Percentiles rank a stretch among this genome's conserved stretches.
These are phyloP conservation scores for Parmelia sp. DNA, from an alignment of 495 filamentous ascomycete species.

Conservation along the genomic window DNA sequence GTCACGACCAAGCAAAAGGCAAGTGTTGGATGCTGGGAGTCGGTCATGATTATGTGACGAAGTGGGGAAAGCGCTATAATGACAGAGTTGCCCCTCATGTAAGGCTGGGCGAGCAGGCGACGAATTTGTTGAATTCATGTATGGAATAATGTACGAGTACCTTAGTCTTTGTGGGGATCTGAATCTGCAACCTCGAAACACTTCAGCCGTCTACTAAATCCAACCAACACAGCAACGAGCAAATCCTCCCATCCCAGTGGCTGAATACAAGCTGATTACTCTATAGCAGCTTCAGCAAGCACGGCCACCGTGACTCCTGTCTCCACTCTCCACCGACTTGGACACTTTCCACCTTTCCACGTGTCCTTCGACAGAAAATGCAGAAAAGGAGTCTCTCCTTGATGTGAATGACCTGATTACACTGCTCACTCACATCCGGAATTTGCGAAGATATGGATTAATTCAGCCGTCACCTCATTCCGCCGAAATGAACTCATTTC, in stretches of 20 bases:
- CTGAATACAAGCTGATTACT: background rate
- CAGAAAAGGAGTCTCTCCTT: background rate
- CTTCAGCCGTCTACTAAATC: background rate
- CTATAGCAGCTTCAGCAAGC: background rate
- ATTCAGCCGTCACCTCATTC: background rate
- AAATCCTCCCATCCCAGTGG: background rate
- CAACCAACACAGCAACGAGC: background rate
- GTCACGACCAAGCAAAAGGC: background rate
- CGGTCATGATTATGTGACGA: background rate
- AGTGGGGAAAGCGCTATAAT: no score
- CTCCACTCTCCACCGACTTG: no score
- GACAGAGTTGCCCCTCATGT: slow-evolving; percentile 4
- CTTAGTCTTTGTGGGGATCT: no score
- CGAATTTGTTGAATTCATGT: no score
- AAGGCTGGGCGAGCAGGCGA: background rate
- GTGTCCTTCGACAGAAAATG: background rate
- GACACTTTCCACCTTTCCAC: background rate
- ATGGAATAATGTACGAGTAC: no score
- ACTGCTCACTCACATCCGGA: background rate
- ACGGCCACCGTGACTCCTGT: no score
- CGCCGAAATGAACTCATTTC: background rate
- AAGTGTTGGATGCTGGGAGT: background rate
- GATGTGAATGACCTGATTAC: background rate
- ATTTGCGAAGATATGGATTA: background rate
- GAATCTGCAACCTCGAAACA: no score